These are phyloP conservation scores for Phytophthora meadii DNA, from an alignment of 352 stramenopile species.

Conservation along the genomic window DNA sequence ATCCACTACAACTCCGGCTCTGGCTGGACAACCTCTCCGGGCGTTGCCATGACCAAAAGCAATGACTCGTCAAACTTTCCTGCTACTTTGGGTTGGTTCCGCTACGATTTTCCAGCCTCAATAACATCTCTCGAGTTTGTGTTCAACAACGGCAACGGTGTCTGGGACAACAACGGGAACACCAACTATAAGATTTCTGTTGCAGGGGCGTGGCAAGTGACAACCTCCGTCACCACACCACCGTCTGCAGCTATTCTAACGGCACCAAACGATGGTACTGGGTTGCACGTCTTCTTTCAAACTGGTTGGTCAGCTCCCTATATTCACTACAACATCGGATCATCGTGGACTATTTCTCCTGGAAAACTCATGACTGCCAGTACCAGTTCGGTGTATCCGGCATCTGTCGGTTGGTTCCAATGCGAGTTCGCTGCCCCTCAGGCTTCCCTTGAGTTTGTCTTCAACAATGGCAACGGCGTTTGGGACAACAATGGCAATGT, in stretches of 20 bases:
- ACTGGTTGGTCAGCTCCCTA: conserved; percentile 38
- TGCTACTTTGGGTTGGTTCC: conserved; percentile 31
- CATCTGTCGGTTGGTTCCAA: conserved; percentile 46
- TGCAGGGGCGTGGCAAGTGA: conserved; percentile 35
- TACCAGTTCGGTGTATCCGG: conserved; percentile 22
- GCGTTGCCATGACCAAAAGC: conserved; percentile 32
- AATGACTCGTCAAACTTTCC: conserved; percentile 33
- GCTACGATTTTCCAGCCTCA: conserved; percentile 27
- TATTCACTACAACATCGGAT: conserved; percentile 45
- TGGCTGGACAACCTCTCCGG: conserved; percentile 46
- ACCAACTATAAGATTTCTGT: conserved; percentile 35
- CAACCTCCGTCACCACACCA: conserved; percentile 26
- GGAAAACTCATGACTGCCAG: conserved; percentile 39
- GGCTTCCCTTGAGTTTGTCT: conserved; percentile 46
- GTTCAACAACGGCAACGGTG: conserved; percentile 34
- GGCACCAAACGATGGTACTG: conserved; percentile 39
- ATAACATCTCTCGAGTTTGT: conserved; percentile 31
- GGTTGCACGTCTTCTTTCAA: conserved; percentile 48
- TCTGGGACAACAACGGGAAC: conserved; percentile 40
- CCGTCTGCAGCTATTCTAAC: conserved; percentile 28
- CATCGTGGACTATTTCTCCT: conserved; percentile 41
- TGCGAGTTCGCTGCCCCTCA: conserved; percentile 32
- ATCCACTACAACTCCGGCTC: conserved; percentile 60
- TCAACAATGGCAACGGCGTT: conserved; percentile 50
- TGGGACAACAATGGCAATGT: conserved; percentile 55